Evolutionary conservation across 345 rosid species (phyloP), one percentile per base, ranked within the genome.

Genomic region (Hypericum androsaemum): DNA sequence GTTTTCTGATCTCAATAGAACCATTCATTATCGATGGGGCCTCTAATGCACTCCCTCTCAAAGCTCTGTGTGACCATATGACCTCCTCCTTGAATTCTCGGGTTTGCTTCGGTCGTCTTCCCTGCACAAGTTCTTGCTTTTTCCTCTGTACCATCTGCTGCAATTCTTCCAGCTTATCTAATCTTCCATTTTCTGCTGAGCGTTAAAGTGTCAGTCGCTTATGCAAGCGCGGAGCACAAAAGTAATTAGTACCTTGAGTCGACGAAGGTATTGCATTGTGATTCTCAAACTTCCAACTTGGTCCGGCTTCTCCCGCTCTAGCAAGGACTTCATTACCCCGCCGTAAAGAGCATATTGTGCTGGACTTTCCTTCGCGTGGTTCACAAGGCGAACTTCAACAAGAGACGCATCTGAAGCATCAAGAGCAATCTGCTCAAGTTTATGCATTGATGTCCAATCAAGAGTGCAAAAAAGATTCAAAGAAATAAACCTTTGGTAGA

Each of bases 161-260:
- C 62, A 83, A 66, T 71, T 88, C 90, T 54, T 88, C 90, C 99
- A 94, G 82, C 3, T 70, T 70, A 43, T 77, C 62, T 38, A 40
- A 54, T 45, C 51, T 63, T 39, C 79, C 85, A 62, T 74, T 83
- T 62, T 66, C 95, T 88, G 70, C 58, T 67, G 41, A 44, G 37
- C 50, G 38, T 32, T 38, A n/a, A n/a, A n/a, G 39, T 52, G 17
- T 39, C 55, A 52, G 60, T 44, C 28, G 0, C 28, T 45, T 32
- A 39, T 41, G 8, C 12, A 46, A n/a, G 42, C 45, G 6, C 5
- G 40, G 39, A 39, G 43, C 9, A 17, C 32, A 22, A 7, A n/a
- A 10, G 8, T 41, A 16, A 39, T 13, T 45, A 12, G 61, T 59
- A 88, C 98, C 95, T 73, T 72, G 73, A 12, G 61, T 12, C 28